Base-by-base conservation (phyloP, 1,139 yeast genomes). In the Arxiozyma slooffiae region DNA sequence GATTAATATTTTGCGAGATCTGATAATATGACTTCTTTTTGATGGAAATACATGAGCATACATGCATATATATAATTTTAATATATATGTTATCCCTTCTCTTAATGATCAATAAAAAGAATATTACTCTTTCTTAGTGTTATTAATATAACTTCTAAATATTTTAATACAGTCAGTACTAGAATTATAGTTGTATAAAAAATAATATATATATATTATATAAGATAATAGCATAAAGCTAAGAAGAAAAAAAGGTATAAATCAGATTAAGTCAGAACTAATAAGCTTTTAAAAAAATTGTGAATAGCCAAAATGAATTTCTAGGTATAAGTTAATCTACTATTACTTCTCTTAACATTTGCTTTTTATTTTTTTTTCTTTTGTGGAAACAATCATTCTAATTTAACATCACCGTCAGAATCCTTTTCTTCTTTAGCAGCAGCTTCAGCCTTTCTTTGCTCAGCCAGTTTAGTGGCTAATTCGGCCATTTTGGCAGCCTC, bases 401-500 rank as follows among this genome's bases (percentile, higher is more conserved):
- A 47, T 38, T 58, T 54, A 30, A 48, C 53, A 40, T 55, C 59
- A 45, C 68, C 65, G 50, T 62, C 63, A 45, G 62, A 60, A 50
- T 61, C 61, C 21, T 39, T 39, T 49, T 57, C 62, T 44, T 57
- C 56, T 49, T 58, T 59, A 38, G 53, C 55, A 52, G 61, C 67
- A 53, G 65, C 63, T 48, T 63, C 67, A 54, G 68, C 67, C 62
- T 68, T 74, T 78, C 89, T 82, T 66, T 82, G 85, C 59, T 90
- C 94, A 66, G 90, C 90, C 69, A 88, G 74, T 76, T 86, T 87
- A 75, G 85, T 95, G 61, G 95, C 90, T 81, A 88, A 82, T 64
- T 82, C 88, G 69, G 88, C 86, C 72, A 86, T 80, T 67, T 81
- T 88, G 61, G 81, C 78, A 61, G 95, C 94, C 74, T 90, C 97